Percentiles rank a stretch among this genome's conserved stretches.
Evolutionary conservation across 495 filamentous ascomycete species (phyloP).

Genomic region (Aspergillus diversus): DNA sequence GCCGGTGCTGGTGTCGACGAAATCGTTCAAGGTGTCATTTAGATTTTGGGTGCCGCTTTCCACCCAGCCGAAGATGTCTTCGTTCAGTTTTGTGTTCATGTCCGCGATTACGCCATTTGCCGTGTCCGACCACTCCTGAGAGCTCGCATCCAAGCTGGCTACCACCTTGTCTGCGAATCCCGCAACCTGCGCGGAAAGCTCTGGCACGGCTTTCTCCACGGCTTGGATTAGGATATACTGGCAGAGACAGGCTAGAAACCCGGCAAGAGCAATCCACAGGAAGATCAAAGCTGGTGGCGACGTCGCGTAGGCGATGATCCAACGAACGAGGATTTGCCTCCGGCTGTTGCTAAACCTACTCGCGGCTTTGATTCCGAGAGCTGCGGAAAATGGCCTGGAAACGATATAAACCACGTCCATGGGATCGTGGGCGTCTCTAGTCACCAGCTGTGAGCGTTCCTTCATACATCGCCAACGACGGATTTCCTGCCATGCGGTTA

Average conservation of each 20-base stretch:
- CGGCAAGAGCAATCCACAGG: slow-evolving; percentile 81
- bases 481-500: slow-evolving; percentile 80
- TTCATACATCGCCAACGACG: slow-evolving; percentile 75
- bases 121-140: slow-evolving; percentile 72
- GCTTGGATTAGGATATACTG: slow-evolving; percentile 78
- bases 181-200: slow-evolving; percentile 73
- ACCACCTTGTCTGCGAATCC: slow-evolving; percentile 84
- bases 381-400: slow-evolving; percentile 74
- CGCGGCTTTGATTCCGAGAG: slow-evolving; percentile 73
- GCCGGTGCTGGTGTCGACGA: slow-evolving; percentile 72
- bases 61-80: slow-evolving; percentile 87
- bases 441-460: slow-evolving; percentile 67
- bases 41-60: slow-evolving; percentile 77
- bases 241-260: slow-evolving; percentile 80
- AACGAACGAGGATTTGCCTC: slow-evolving; percentile 72
- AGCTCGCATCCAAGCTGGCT: slow-evolving; percentile 68
- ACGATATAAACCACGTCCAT: slow-evolving; percentile 90
- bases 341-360: slow-evolving; percentile 67
- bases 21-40: slow-evolving; percentile 82
- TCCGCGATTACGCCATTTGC: slow-evolving; percentile 73
- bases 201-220: slow-evolving; percentile 76
- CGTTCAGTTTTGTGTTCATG: slow-evolving; percentile 75
- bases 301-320: slow-evolving; percentile 86
- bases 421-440: slow-evolving; percentile 67
- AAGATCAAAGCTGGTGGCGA: slow-evolving; percentile 85